Base-by-base conservation (phyloP, 192 early-diverging fungal species). In the Coemansia sp. region DNA sequence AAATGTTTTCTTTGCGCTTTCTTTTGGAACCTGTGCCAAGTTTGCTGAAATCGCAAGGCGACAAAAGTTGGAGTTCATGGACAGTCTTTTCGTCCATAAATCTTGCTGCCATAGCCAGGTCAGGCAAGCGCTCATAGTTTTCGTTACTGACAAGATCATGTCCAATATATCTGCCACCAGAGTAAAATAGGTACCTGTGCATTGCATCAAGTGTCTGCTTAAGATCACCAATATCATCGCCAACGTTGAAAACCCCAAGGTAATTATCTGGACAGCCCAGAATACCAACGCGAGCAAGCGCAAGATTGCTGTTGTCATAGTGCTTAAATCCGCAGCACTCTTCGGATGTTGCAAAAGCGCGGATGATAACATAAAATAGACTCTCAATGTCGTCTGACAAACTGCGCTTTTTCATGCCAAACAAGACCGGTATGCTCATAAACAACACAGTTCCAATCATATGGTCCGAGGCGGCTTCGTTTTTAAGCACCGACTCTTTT, bases 261-360 rank as follows among this genome's bases (percentile, higher is more conserved):
- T 53, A 53, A 6, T 11, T 11, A 2, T 11, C 6, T 11, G 5
- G 19, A 12, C n/a, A 23, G 50, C 50, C 50, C 19, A 53, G 23
- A 53, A 53, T 53, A 5, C 50, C 50, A 19, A 23, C 50, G n/a
- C 50, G 50, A 53, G 50, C 23, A 21, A 53, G 50, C 50, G 50
- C 50, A 53, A 53, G 50, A 8, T 6, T 53, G 6, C 11, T 12
- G 19, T 19, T 53, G 50, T 5, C 11, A 21, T 53, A 53, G n/a
- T 23, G 19, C 6, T 53, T 53, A 21, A 53, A 53, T 18, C 50
- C 19, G 21, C 6, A 53, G 21, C 50, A 53, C 19, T 53, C 50
- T 21, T 53, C 12, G 19, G 50, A 21, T 18, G 6, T 12, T 21
- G 56, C 38, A 58, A 58, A 40, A 3, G 56, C 56, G 15, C n/a